Evolutionary conservation across 768 basidiomycete species (phyloP).

Genomic region (Cyathus striatus): DNA sequence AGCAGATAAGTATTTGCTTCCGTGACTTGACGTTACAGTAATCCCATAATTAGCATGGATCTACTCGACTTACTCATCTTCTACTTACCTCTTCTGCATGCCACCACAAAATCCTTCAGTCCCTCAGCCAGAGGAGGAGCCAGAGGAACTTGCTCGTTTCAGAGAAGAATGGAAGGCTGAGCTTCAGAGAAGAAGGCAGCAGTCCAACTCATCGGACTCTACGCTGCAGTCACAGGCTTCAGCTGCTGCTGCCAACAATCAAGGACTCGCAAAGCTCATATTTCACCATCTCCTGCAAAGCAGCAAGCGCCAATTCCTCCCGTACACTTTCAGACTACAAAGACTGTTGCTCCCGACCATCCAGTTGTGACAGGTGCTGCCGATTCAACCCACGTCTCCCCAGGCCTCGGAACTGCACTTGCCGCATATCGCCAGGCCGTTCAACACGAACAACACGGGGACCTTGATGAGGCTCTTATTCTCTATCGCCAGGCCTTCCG

Average conservation of each 20-base stretch:
- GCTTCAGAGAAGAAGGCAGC: constrained; percentile 42
- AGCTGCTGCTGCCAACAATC: no score
- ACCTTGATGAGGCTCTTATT: constrained; percentile 69
- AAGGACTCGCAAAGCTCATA: no score
- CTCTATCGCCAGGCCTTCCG: constrained; percentile 82
- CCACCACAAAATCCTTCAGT: constrained; percentile 3
- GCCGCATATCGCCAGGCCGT: constrained; percentile 68
- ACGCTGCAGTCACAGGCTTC: no score
- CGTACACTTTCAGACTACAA: no score
- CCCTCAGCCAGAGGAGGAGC: constrained; percentile 31
- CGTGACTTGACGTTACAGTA: not conserved
- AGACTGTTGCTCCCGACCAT: not conserved
- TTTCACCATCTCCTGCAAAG: no score
- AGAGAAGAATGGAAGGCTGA: constrained; percentile 73
- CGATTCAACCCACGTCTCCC: constrained; percentile 19
- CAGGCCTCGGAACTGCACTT: constrained; percentile 43
- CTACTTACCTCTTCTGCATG: constrained; percentile 13
- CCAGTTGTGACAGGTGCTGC: constrained; percentile 4
- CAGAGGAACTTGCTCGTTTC: constrained; percentile 63
- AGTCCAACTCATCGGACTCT: no score
- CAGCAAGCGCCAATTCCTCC: no score
- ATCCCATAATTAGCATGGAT: no score
- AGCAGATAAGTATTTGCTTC: constrained; percentile 4
- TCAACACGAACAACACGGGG: constrained; percentile 64
- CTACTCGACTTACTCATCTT: not conserved